A percentile compares a stretch with the other conserved stretches of the same genome.
These are phyloP conservation scores for Teunomyces stri DNA, from an alignment of 805 yeast genomes.

Conservation along the genomic window DNA sequence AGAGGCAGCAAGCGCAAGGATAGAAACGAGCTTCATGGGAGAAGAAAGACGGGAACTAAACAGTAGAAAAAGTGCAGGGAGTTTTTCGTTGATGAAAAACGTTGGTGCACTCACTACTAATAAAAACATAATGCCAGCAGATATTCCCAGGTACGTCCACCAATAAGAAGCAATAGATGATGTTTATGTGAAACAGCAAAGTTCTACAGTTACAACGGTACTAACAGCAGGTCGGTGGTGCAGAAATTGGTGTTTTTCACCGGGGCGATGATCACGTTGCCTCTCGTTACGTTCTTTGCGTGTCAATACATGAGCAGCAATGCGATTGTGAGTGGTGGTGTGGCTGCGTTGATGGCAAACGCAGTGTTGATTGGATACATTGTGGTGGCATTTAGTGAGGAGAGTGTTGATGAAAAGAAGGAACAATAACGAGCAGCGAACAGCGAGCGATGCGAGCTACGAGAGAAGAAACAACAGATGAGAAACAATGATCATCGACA, in stretches of 20 bases:
- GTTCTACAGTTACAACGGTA: background rate
- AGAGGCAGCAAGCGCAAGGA: constrained; percentile 10
- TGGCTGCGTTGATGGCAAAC: constrained; percentile 77
- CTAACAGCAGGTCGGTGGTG: constrained; percentile 51
- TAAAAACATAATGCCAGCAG: constrained; percentile 8
- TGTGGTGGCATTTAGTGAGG: constrained; percentile 72
- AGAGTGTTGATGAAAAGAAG: constrained; percentile 29
- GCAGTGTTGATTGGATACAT: constrained; percentile 71
- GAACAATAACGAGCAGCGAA: background rate
- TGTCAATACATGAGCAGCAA: constrained; percentile 48
- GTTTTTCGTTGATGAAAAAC: background rate
- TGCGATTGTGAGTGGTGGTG: constrained; percentile 70
- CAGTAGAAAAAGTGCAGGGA: background rate
- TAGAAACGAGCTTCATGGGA: constrained; percentile 10
- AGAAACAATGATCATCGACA: background rate
- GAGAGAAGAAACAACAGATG: background rate
- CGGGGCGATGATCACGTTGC: constrained; percentile 69
- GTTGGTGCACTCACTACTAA: background rate
- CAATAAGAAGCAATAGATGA: background rate
- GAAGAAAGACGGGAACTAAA: background rate
- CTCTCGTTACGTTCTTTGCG: constrained; percentile 60
- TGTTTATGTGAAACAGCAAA: background rate
- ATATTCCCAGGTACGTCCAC: constrained; percentile 13
- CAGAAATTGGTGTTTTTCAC: constrained; percentile 72
- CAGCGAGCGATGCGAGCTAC: background rate